Evolutionary conservation across 164 flowering plant species (phyloP).

Genomic region (Berberis thunbergii): DNA sequence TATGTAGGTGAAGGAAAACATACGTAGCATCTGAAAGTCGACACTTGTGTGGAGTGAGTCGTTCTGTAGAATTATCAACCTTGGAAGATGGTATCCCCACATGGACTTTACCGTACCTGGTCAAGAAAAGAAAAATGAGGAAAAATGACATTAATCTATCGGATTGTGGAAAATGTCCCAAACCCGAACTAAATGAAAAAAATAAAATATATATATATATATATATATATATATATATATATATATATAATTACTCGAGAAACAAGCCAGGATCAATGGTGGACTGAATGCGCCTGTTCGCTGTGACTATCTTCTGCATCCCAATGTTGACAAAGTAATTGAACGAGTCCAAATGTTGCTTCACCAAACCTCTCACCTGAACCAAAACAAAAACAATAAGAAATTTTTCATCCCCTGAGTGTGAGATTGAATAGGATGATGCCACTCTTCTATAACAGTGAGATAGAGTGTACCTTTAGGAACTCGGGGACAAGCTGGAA

Average conservation of each 20-base stretch:
- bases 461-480: slow-evolving; percentile 67
- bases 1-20: slow-evolving; percentile 1
- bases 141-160: no score
- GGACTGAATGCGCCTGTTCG: slow-evolving; percentile 44
- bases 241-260: slow-evolving; percentile 44
- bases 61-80: slow-evolving; percentile 21
- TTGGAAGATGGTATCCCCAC: slow-evolving; percentile 53
- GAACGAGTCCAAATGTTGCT: slow-evolving; percentile 89
- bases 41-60: slow-evolving; percentile 60
- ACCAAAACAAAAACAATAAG: background rate
- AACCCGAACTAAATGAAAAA: no score
- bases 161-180: no score
- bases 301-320: slow-evolving; percentile 66
- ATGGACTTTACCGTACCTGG: slow-evolving; percentile 52
- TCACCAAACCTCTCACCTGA: slow-evolving; percentile 88
- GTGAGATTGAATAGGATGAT: background rate
- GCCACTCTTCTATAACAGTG: no score
- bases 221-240: no score
- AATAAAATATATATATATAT: no score
- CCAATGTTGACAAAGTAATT: slow-evolving; percentile 64
- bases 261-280: slow-evolving; percentile 28
- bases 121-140: no score
- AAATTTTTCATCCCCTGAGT: no score
- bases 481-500: slow-evolving; percentile 85
- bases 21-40: slow-evolving; percentile 79